These are phyloP conservation scores for Simmondsia chinensis DNA, from an alignment of 148 eudicot species.

Conservation along the genomic window DNA sequence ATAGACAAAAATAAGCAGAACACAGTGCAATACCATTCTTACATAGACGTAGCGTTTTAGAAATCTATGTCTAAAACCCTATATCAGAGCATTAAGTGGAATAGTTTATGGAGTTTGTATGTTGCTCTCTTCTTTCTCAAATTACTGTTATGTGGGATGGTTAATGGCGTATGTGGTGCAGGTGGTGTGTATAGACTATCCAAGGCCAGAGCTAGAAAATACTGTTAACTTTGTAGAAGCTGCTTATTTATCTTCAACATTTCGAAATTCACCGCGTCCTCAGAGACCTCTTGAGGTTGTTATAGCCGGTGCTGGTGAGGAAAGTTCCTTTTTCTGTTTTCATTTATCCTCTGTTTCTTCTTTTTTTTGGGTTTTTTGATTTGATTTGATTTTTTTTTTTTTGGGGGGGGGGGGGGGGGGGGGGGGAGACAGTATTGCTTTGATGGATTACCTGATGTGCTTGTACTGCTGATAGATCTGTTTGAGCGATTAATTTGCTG, in stretches of 20 bases:
- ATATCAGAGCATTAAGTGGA: too few species aligned
- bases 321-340: background rate
- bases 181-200: slow-evolving; percentile 92
- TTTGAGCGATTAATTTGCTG: too few species aligned
- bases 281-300: slow-evolving; percentile 67
- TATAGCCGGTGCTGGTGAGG: slow-evolving; percentile 89
- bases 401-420: too few species aligned
- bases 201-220: slow-evolving; percentile 93
- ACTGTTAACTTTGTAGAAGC: slow-evolving; percentile 79
- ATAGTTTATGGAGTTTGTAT: too few species aligned
- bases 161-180: slow-evolving; percentile 13
- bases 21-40: too few species aligned
- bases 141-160: background rate
- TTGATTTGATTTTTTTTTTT: background rate
- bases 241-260: slow-evolving; percentile 70
- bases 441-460: too few species aligned
- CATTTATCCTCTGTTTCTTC: background rate
- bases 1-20: background rate
- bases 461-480: too few species aligned
- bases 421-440: too few species aligned
- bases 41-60: too few species aligned
- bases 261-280: slow-evolving; percentile 63
- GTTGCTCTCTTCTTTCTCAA: background rate
- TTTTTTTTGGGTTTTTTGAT: too few species aligned
- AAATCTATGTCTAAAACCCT: too few species aligned